phyloP scores from a whole-genome alignment of 2,329 filamentous ascomycete species.

The Verticillium klebahnii region DNA sequence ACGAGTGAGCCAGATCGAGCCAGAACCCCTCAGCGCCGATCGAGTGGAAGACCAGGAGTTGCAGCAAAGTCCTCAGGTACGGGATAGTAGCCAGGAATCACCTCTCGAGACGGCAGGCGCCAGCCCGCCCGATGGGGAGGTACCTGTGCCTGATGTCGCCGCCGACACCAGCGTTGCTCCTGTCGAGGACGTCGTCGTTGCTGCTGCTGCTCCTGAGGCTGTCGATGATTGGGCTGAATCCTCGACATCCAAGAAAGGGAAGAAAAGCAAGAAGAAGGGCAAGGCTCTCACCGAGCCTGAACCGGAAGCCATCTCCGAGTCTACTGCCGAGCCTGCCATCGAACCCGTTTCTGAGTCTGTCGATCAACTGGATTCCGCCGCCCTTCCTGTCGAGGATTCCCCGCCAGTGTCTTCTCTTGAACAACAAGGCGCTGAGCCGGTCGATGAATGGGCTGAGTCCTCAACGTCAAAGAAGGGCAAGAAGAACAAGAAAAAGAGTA shows the following conservation, averaged over 20 bases:
- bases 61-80: conserved; percentile 4
- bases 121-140: not conserved
- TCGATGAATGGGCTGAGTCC: conserved; percentile 11
- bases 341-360: not conserved
- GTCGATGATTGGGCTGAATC: not conserved
- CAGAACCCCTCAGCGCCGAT: not conserved
- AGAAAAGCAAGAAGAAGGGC: conserved; percentile 2
- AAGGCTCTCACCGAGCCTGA: not conserved
- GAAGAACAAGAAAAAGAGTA: conserved; percentile 17
- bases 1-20: conserved; percentile 3
- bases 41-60: conserved; percentile 4
- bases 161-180: not conserved
- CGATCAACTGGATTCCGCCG: not conserved
- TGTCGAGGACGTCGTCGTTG: not conserved
- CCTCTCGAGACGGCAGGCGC: conserved; percentile 2
- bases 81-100: conserved; percentile 3
- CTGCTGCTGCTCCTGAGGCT: not conserved
- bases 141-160: not conserved
- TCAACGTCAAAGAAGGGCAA: conserved; percentile 2
- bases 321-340: not conserved
- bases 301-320: not conserved
- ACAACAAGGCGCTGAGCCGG: not conserved
- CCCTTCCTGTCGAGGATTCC: not conserved
- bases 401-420: not conserved
- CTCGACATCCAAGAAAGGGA: not conserved